These are phyloP conservation scores for Kluyveromyces wickerhamii DNA, from an alignment of 805 yeast species.

Conservation along the genomic window DNA sequence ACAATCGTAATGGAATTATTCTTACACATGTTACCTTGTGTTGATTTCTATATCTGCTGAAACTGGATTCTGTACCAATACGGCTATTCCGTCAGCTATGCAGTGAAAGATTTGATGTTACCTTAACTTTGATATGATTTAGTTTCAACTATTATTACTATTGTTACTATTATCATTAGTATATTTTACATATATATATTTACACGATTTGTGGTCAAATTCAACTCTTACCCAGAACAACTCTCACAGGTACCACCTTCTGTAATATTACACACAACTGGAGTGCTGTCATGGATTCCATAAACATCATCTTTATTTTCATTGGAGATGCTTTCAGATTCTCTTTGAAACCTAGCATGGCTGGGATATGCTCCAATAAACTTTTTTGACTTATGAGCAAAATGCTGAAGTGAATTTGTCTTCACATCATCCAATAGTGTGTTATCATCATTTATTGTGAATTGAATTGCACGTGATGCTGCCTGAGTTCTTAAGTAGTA, in stretches of 20 bases:
- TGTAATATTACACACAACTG: conserved; percentile 84
- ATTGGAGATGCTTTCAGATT: conserved; percentile 35
- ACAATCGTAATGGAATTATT: too few relatives aligned
- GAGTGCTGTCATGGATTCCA: conserved; percentile 83
- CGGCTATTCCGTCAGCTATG: too few relatives aligned
- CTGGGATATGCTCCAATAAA: conserved; percentile 19
- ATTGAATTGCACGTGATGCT: conserved; percentile 92
- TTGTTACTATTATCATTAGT: too few relatives aligned
- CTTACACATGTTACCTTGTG: too few relatives aligned
- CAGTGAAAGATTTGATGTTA: too few relatives aligned
- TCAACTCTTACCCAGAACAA: conserved; percentile 95
- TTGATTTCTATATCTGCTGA: too few relatives aligned
- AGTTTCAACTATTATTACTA: too few relatives aligned
- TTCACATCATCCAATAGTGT: conserved; percentile 39
- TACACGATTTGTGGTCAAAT: too few relatives aligned
- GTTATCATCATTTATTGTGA: conserved; percentile 60
- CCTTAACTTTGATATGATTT: too few relatives aligned
- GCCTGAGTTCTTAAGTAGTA: conserved; percentile 94
- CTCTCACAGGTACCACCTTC: conserved; percentile 93
- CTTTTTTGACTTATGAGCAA: conserved; percentile 7
- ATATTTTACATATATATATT: too few relatives aligned
- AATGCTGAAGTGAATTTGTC: conserved; percentile 25
- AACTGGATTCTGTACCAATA: too few relatives aligned
- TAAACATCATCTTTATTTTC: conserved; percentile 42
- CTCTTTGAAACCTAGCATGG: conserved; percentile 7